Evolutionary conservation across 805 yeast genomes (phyloP), one percentile per base, ranked within the genome.

Genomic region (Zygosaccharomyces rouxii): DNA sequence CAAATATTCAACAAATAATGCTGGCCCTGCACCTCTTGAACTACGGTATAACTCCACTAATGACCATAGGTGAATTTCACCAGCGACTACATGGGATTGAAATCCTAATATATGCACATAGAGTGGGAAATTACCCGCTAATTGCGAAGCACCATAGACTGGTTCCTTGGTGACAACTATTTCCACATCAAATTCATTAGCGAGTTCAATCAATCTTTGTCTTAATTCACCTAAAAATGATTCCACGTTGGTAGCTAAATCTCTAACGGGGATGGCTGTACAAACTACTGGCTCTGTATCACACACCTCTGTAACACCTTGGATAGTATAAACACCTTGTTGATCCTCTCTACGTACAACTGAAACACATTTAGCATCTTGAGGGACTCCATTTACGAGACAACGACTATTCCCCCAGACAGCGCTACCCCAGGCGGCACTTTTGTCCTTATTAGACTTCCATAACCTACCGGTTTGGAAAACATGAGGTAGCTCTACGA

Each of bases 61-160:
- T 3, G 60, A 53, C 14, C 41, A 29, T 14, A 60, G 23, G 22
- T 59, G 59, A 22, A 53, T 46, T 26, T 54, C 53, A 29, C 59
- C 53, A 10, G 44, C 45, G 7, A 47, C 38, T 16, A 62, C 53
- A 30, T 54, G 51, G 1, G 56, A 48, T 22, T 50, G 49, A 2
- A 48, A 23, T 14, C 68, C 68, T 19, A 60, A 13, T 30, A 60
- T 38, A 41, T 55, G 52, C 11, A 56, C 26, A 19, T 40, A 43
- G 13, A 48, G 26, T 11, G 38, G 38, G 13, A 44, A 18, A 1
- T 40, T 35, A 13, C 44, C 35, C n/a, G 47, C 42, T 5, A 44
- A 4, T 14, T 50, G 18, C 10, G 42, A 6, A 33, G 31, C 37
- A 13, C 31, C 41, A 30, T 48, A 53, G 16, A 37, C 37, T 19